Evolutionary conservation across 768 basidiomycete species (phyloP), one percentile per base, ranked within the genome.

Genomic region (Saitozyma sp.): DNA sequence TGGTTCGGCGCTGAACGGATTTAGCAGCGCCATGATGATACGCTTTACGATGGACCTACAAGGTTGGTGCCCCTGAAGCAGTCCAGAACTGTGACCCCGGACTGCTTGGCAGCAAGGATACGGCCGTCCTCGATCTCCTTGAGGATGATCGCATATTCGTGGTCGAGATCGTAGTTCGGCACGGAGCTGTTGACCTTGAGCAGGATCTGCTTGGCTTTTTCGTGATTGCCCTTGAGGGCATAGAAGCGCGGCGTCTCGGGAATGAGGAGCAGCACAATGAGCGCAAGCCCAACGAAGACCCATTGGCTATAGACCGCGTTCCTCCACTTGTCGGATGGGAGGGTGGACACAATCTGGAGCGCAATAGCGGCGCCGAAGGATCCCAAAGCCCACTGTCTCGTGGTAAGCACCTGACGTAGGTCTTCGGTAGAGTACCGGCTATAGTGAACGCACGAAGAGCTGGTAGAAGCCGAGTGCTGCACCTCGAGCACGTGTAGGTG

Each of bases 241-340:
- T 43, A 53, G n/a, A 46, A 39, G 2, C 56, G 53, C 29, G 68
- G 68, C 8, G 68, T 63, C 59, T 70, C 68, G 9, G 68, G 68
- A 3, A 70, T 52, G 14, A 46, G 64, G 20, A 70, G 48, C 51
- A 64, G 66, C 55, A 70, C 64, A 19, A 60, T 58, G 6, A 64
- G 16, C 68, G 66, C 66, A 51, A 70, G 46, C 38, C 65, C 68
- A 39, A 70, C 37, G 53, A 64, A 64, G 8, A 56, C 65, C 62
- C 62, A 70, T 50, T 66, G 60, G 1, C 56, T 58, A 5, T n/a
- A 49, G 20, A 64, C 29, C 29, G 29, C 29, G 5, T 29, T 29
- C 29, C 29, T 29, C 29, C 29, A 29, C 29, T 49, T 16, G 10
- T 10, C 8, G 20, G 38, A 10, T 17, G 53, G n/a, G 20, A 54